A percentile compares a stretch with the other conserved stretches of the same genome.
phyloP scores from a whole-genome alignment of 2,329 filamentous ascomycete genomes.

The Fusarium irregulare region DNA sequence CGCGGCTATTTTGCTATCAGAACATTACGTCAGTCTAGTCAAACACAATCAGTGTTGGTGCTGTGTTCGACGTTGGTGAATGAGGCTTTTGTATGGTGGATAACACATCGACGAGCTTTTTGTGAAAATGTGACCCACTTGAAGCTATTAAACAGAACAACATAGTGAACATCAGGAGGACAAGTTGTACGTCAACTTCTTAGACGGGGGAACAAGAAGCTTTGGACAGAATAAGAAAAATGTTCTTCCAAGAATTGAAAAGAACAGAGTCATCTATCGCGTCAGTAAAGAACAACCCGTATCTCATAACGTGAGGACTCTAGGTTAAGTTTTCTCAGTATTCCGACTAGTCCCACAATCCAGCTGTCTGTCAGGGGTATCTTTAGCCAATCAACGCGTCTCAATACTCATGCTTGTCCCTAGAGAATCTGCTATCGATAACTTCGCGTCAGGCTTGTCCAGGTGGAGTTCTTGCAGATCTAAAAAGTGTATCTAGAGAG shows the following conservation, averaged over 20 bases:
- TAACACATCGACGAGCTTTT: too few species aligned
- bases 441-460: too few species aligned
- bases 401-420: rapidly evolving
- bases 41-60: rapidly evolving
- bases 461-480: too few species aligned
- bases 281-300: not conserved
- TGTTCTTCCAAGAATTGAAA: not conserved
- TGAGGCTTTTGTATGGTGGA: rapidly evolving
- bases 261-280: not conserved
- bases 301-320: not conserved
- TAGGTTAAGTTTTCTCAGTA: not conserved
- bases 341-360: not conserved
- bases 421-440: rapidly evolving
- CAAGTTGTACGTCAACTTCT: rapidly evolving
- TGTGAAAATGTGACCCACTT: too few species aligned
- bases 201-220: rapidly evolving
- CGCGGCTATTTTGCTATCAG: rapidly evolving
- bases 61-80: too few species aligned
- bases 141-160: rapidly evolving
- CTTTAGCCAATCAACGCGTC: rapidly evolving
- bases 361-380: rapidly evolving
- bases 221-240: not conserved
- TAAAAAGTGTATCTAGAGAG: too few species aligned
- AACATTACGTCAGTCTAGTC: not conserved
- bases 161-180: rapidly evolving